Evolutionary conservation across 805 yeast species (phyloP).

Genomic region (Zygosaccharomyces kombuchaensis): DNA sequence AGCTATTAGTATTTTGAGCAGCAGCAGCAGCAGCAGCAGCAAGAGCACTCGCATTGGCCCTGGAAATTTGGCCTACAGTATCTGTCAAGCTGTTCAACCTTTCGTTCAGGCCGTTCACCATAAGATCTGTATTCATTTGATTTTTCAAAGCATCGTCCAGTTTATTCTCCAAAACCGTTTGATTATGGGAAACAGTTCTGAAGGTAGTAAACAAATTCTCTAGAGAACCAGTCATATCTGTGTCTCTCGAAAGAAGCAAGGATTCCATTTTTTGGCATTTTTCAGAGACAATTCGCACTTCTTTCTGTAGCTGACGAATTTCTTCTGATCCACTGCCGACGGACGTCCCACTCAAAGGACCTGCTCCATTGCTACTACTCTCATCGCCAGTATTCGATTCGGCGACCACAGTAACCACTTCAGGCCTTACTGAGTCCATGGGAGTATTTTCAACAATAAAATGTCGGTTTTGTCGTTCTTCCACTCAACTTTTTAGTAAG

Average conservation of each 20-base stretch:
- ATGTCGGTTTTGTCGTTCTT: background rate
- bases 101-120: conserved; percentile 30
- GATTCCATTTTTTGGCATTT: conserved; percentile 20
- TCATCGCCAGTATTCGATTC: background rate
- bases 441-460: background rate
- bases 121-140: conserved; percentile 35
- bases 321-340: background rate
- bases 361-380: background rate
- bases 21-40: background rate
- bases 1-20: background rate
- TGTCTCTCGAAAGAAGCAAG: conserved; percentile 18
- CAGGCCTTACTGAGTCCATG: background rate
- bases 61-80: conserved; percentile 7
- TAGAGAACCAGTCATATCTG: conserved; percentile 18
- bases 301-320: conserved; percentile 8
- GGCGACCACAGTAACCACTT: background rate
- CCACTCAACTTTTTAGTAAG: background rate
- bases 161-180: conserved; percentile 34
- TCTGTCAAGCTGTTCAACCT: conserved; percentile 17
- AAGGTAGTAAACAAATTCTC: conserved; percentile 26
- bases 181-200: conserved; percentile 32
- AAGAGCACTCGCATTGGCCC: background rate
- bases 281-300: conserved; percentile 8
- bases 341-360: background rate
- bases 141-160: conserved; percentile 34